Evolutionary conservation across 2,329 filamentous ascomycete genomes (phyloP), one percentile per base, ranked within the genome.

Genomic region (Truncatella angustata): DNA sequence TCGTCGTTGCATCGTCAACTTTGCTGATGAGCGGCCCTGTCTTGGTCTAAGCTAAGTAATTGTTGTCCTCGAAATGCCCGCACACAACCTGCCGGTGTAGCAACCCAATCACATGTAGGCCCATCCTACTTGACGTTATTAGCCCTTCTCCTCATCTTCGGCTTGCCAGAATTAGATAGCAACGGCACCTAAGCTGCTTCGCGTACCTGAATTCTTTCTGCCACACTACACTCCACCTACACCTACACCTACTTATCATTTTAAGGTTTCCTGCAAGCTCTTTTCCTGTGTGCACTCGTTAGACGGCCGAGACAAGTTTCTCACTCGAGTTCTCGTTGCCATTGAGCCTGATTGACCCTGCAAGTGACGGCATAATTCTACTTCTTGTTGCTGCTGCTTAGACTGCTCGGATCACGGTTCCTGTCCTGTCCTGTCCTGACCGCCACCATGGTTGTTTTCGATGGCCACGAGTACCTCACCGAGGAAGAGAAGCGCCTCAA

Each of bases 401-500:
- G n/a, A n/a, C n/a, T n/a, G n/a, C n/a, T n/a, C n/a, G n/a, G n/a
- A n/a, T n/a, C n/a, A n/a, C n/a, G n/a, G n/a, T n/a, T n/a, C n/a
- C n/a, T n/a, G n/a, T n/a, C n/a, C n/a, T n/a, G n/a, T n/a, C 28
- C 11, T 20, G 12, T 28, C 3, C 9, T n/a, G 28, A 24, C 12
- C 49, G 40, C 49, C 66, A 71, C 60, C 53, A 97, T 97, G 93
- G 92, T 96, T 68, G 81, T 95, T 66, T 87, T 94, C 67, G 91
- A 96, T 72, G 85, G 87, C 66, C 85, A 94, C 72, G 89, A 94
- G 68, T 92, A 91, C 71, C 81, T 93, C 67, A 91, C 88, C 55
- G 86, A 89, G 71, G 93, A 97, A 74, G 93, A 97, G 78, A 88
- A 88, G 71, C 87, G 94, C 46, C 81, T 97, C 61, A 87, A 88